Evolutionary conservation across 2,329 filamentous ascomycete species (phyloP), one percentile per base, ranked within the genome.

Genomic region (Aspergillus proliferans): DNA sequence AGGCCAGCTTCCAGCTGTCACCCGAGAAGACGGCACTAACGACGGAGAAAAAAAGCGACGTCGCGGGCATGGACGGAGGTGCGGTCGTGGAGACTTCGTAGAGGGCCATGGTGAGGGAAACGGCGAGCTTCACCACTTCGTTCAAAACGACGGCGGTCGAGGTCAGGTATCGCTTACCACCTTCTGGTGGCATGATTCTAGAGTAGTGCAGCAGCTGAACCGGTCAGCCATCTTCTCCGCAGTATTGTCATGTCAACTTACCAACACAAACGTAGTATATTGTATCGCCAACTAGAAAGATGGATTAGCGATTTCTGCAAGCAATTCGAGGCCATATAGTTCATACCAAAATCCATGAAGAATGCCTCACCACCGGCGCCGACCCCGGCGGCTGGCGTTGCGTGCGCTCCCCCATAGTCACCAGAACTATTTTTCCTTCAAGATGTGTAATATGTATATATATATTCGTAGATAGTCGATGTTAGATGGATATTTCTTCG

Each of bases 121-220:
- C 83, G 34, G 84, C 81, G 30, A 97, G 80, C 71, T 97, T 97
- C 60, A 96, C 80, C 43, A 95, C 80, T 71, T 98, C 93, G 69
- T 91, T 93, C 54, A 97, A 78, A 66, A 97, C 88, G 47, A 98
- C 88, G 40, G 92, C 91, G 8, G 93, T 97, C 39, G 91, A 96
- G 36, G 92, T 85, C 60, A 93, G 88, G 71, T 96, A 97, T 66
- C 91, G 85, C 64, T 91, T 88, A 57, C 89, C 88, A 65, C 85
- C 84, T 8, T 81, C 77, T 8, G 84, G 79, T n/a, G 90, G 87
- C 91, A 96, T 96, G 52, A 94, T 84, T 56, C 91, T 83, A 26
- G 91, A 95, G 70, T 97, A 95, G 73, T 96, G 92, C 79, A 95
- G 87, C 48, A 96, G 80, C 88, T 92, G 63, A 28, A 12, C 26